Evolutionary conservation across 148 eudicot species (phyloP), one percentile per base, ranked within the genome.

Genomic region (Rhododendron simsii): DNA sequence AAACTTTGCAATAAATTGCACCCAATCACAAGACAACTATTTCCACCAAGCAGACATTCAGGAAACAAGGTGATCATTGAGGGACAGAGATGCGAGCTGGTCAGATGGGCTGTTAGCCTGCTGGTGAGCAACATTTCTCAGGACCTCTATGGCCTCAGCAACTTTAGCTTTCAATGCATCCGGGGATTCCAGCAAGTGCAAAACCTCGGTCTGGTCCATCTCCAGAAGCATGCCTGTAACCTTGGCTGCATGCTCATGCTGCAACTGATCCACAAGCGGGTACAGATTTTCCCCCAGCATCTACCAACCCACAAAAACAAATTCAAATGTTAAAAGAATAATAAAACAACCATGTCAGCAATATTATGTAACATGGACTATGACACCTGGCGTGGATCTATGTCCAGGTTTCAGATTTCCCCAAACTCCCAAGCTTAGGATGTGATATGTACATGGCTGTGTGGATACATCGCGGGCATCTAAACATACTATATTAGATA

Each of bases 161-260:
- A 96, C 98, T 86, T 96, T 95, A 0, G 98, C 91, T 89, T 93
- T 96, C 89, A 96, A 86, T 11, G 98, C 98, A 47, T 96, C 98
- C 0, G 98, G 98, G 69, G 98, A 91, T 84, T 95, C 98, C 2
- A 95, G 92, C 92, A 95, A 83, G 88, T 93, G 95, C 87, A 95
- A 67, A 73, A 95, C 96, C 87, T 95, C 98, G 5, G 98, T 90
- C 88, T 94, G 95, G 86, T 95, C 98, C 98, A 95, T 95, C 91
- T 95, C 96, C 83, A 95, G 90, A 55, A 95, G 93, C 98, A 95
- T 94, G 74, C 96, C 98, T 0, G 98, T 96, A 21, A 96, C 98
- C 90, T 96, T 96, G 11, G 98, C 98, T 1, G 98, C 98, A 82
- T 95, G 91, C 65, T 95, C 98, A 47, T 93, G 96, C 93, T 96